Base-by-base conservation (phyloP, 352 stramenopile species). In the Phytophthora ohioensis region DNA sequence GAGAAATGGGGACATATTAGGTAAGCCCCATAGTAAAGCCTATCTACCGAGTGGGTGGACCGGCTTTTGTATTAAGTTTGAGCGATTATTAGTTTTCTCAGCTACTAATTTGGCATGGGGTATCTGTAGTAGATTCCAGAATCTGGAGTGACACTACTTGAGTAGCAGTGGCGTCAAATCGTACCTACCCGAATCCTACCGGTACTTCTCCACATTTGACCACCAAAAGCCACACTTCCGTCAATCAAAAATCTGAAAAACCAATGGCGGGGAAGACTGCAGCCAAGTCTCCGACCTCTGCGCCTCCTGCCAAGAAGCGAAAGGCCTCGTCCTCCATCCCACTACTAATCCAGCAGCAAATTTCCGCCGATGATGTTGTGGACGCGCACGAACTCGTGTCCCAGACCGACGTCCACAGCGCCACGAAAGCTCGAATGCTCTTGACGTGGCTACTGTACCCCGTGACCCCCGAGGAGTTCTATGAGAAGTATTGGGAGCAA, bases 401-500 rank as follows among this genome's bases (percentile, higher is more conserved):
- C 15, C 76, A 87, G 56, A 85, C 75, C 13, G 81, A 91, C 48
- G 55, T 92, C 17, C 86, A 91, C 70, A 92, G 87, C 60, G 78
- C 80, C 30, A 91, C 78, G 60, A 85, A 92, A 70, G 82, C 80
- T 6, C 86, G 84, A 48, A 58, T 92, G 70, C 72, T 95, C 17
- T 85, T 97, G 32, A 76, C 95, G 71, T 97, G 91, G 91, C 75
- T 97, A 11, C 82, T 97, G 55, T 85, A 85, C 58, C 91, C 90
- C 15, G 89, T 98, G 55, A 85, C 81, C 10, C 66, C 87, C 7
- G 77, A 94, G 41, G 83, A 97, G 71, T 99, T 98, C 61, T 98
- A 98, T 73, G 67, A 81, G 3, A 89, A 91, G 27, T 98, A 98
- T 76, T 98, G 90, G 91, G 96, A 98, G 69, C 92, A 98, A 59